Percentiles rank a stretch among this genome's conserved stretches.
These are phyloP conservation scores for Aspergillus haitiensis DNA, from an alignment of 495 filamentous ascomycete genomes.

Conservation along the genomic window DNA sequence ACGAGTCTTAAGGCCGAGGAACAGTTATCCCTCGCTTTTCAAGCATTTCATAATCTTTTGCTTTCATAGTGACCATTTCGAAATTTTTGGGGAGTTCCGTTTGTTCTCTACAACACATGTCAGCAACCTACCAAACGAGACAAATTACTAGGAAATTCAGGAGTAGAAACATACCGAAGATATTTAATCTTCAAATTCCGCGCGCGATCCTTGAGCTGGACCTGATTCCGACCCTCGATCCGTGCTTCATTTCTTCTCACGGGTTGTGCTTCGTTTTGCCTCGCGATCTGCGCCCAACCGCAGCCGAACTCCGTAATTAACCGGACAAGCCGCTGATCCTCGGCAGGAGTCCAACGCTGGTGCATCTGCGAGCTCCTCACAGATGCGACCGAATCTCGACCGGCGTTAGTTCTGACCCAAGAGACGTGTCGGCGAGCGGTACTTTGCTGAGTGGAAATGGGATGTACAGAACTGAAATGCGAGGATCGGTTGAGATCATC, in stretches of 20 bases:
- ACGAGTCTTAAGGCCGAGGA: not conserved
- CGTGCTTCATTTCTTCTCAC: constrained; percentile 25
- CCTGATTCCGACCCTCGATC: constrained; percentile 66
- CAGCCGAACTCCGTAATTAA: constrained; percentile 26
- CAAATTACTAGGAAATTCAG: not conserved
- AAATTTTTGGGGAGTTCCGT: constrained; percentile 16
- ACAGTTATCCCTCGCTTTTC: constrained; percentile 1
- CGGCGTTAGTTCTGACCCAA: constrained; percentile 5
- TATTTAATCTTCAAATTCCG: constrained; percentile 56
- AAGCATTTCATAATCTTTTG: constrained; percentile 14
- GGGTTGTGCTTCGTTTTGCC: constrained; percentile 29
- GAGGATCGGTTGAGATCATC: not conserved
- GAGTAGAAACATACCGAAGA: constrained; percentile 23
- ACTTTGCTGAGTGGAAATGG: not conserved
- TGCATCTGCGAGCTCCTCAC: constrained; percentile 3
- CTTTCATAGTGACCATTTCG: constrained; percentile 22
- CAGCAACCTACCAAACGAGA: constrained; percentile 1
- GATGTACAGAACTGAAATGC: not conserved
- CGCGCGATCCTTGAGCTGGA: constrained; percentile 82
- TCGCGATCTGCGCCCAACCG: constrained; percentile 32
- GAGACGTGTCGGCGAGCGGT: not conserved
- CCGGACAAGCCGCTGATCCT: constrained; percentile 34
- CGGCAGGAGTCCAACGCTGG: constrained; percentile 23
- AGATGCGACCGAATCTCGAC: not conserved
- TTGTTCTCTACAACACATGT: constrained; percentile 7